These are phyloP conservation scores for Halophytophthora batemanensis DNA, from an alignment of 352 stramenopile species.

Conservation along the genomic window DNA sequence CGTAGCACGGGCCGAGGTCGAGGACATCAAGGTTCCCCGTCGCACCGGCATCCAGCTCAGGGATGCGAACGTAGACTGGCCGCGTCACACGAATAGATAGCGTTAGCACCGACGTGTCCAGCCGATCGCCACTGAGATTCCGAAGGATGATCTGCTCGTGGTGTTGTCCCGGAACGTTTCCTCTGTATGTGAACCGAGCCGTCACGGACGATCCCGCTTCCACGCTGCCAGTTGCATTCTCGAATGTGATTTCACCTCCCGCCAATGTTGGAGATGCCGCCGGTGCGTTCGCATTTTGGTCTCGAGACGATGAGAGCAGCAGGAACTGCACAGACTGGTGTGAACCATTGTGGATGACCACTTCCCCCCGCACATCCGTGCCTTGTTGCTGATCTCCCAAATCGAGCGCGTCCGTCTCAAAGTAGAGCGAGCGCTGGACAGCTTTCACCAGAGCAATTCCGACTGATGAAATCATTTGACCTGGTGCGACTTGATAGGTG, in stretches of 20 bases:
- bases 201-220: constrained; percentile 40
- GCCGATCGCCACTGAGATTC: constrained; percentile 76
- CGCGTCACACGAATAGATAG: constrained; percentile 65
- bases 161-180: constrained; percentile 61
- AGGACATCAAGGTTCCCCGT: constrained; percentile 75
- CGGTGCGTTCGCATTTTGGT: constrained; percentile 24
- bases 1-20: constrained; percentile 78
- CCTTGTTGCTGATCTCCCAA: constrained; percentile 79
- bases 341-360: constrained; percentile 71
- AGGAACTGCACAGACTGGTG: constrained; percentile 70
- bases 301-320: constrained; percentile 50
- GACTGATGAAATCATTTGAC: constrained; percentile 30
- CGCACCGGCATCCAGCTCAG: constrained; percentile 71
- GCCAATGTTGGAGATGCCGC: constrained; percentile 19
- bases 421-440: constrained; percentile 54
- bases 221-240: constrained; percentile 70
- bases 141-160: constrained; percentile 76
- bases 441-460: constrained; percentile 67
- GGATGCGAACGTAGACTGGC: constrained; percentile 83
- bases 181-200: constrained; percentile 73
- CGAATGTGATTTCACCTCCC: constrained; percentile 66
- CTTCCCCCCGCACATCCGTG: constrained; percentile 45
- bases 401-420: constrained; percentile 71
- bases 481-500: constrained; percentile 7
- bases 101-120: constrained; percentile 70